A percentile compares a stretch with the other conserved stretches of the same genome.
Evolutionary conservation across 352 stramenopile genomes (phyloP).

Genomic region (Globisporangium recalcitrans): DNA sequence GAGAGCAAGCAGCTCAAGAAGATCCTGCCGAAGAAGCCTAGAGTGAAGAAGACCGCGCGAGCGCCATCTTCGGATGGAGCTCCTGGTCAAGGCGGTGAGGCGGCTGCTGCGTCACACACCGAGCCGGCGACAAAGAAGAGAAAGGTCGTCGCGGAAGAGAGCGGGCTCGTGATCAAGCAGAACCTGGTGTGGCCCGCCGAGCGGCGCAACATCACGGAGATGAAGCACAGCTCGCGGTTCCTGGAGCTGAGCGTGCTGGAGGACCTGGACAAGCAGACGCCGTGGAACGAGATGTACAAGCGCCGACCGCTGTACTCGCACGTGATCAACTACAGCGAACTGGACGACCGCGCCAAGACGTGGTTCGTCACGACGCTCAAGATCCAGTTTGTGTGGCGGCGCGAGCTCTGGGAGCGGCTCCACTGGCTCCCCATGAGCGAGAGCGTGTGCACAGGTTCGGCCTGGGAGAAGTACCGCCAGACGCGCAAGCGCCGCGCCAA

Average conservation of each 20-base stretch:
- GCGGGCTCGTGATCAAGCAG: slow-evolving; percentile 28
- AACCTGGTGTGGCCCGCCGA: slow-evolving; percentile 34
- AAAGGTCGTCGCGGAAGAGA: slow-evolving; percentile 10
- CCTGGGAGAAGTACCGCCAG: slow-evolving; percentile 38
- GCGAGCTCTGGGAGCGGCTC: slow-evolving; percentile 43
- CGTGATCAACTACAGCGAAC: slow-evolving; percentile 22
- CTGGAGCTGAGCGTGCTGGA: slow-evolving; percentile 23
- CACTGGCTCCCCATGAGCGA: slow-evolving; percentile 48
- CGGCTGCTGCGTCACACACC: not conserved
- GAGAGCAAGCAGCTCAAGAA: slow-evolving; percentile 3
- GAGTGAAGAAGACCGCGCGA: slow-evolving; percentile 11
- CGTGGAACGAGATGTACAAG: slow-evolving; percentile 41
- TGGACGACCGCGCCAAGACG: slow-evolving; percentile 20
- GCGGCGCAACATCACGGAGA: slow-evolving; percentile 33
- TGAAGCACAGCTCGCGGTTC: slow-evolving; percentile 36
- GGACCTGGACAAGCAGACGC: slow-evolving; percentile 21
- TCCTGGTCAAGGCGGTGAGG: not conserved
- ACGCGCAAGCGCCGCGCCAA: slow-evolving; percentile 32
- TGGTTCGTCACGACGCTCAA: slow-evolving; percentile 34
- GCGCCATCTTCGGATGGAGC: not conserved
- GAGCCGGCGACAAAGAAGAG: slow-evolving; percentile 13
- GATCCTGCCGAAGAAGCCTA: slow-evolving; percentile 14
- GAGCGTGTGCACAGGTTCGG: slow-evolving; percentile 26
- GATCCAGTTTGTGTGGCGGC: slow-evolving; percentile 38
- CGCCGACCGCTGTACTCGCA: slow-evolving; percentile 25